Evolutionary conservation across 2,329 filamentous ascomycete species (phyloP).

Genomic region (Diplodia sapinea): DNA sequence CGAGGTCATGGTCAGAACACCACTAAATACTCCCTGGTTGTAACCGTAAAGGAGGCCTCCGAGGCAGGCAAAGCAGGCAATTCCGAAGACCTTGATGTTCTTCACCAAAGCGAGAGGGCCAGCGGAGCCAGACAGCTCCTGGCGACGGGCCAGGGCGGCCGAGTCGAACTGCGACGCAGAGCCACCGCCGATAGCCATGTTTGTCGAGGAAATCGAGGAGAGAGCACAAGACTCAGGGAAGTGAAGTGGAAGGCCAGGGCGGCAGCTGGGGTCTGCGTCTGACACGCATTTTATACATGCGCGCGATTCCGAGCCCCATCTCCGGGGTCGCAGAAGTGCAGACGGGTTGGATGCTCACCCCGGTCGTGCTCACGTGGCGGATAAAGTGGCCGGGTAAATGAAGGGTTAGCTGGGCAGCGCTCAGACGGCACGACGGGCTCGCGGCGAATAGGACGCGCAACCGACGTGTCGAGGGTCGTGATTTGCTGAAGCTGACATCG

Average conservation of each 20-base stretch:
- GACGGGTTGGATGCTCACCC: background rate
- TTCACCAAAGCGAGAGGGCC: slow-evolving; percentile 58
- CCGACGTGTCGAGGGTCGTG: background rate
- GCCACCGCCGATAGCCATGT: slow-evolving; percentile 49
- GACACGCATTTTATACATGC: slow-evolving; percentile 23
- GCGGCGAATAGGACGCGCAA: slow-evolving; percentile 9
- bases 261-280: slow-evolving; percentile 13
- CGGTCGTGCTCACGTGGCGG: slow-evolving; percentile 13
- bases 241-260: background rate
- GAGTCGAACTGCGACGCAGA: slow-evolving; percentile 46
- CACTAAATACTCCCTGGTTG: slow-evolving; percentile 79
- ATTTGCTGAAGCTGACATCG: background rate
- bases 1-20: slow-evolving; percentile 62
- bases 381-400: slow-evolving; percentile 23
- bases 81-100: slow-evolving; percentile 61
- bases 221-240: background rate
- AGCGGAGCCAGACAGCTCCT: slow-evolving; percentile 48
- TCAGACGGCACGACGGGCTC: background rate
- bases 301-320: slow-evolving; percentile 5
- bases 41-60: slow-evolving; percentile 69
- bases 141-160: slow-evolving; percentile 50
- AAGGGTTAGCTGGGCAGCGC: background rate
- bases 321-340: slow-evolving; percentile 13
- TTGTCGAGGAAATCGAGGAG: background rate
- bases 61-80: slow-evolving; percentile 60